A percentile compares a stretch with the other conserved stretches of the same genome.
Conservation (phyloP, 352 stramenopile species). For the Globisporangium sylvaticum region DNA sequence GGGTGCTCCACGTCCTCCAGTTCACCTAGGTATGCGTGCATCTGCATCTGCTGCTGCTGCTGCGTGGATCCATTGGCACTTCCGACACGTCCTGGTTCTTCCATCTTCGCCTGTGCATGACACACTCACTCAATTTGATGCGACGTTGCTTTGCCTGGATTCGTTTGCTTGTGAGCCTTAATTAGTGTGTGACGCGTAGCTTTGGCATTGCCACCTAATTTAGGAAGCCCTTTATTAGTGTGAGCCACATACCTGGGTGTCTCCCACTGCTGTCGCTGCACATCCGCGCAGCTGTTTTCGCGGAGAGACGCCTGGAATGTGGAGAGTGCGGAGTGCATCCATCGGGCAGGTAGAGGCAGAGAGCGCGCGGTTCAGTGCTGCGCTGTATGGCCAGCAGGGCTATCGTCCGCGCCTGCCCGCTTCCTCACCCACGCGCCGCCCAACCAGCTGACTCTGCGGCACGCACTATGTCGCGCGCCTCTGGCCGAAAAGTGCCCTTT, state of each 20-base stretch:
- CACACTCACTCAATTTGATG: background rate
- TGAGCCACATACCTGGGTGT: background rate
- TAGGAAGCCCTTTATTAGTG: background rate
- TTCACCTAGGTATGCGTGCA: constrained; percentile 70
- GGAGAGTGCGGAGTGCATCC: background rate
- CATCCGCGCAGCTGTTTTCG: constrained; percentile 13
- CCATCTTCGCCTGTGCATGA: background rate
- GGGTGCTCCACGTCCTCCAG: constrained; percentile 58
- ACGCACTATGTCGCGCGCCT: background rate
- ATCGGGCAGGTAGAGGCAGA: background rate
- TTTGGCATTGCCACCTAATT: background rate
- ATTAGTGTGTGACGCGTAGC: background rate
- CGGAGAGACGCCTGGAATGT: constrained; percentile 2
- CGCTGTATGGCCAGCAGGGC: background rate
- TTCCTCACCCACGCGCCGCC: constrained; percentile 3
- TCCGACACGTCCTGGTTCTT: background rate
- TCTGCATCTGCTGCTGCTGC: background rate
- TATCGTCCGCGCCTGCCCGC: background rate
- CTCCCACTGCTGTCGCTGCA: constrained; percentile 3
- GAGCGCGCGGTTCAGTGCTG: background rate
- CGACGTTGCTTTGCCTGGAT: background rate
- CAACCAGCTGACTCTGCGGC: constrained; percentile 11
- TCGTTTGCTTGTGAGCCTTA: background rate
- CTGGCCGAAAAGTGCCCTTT: constrained; percentile 6
- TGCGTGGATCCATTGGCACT: background rate